Conservation (phyloP, 805 yeast species). For the Jamesozyma spencerorum region DNA sequence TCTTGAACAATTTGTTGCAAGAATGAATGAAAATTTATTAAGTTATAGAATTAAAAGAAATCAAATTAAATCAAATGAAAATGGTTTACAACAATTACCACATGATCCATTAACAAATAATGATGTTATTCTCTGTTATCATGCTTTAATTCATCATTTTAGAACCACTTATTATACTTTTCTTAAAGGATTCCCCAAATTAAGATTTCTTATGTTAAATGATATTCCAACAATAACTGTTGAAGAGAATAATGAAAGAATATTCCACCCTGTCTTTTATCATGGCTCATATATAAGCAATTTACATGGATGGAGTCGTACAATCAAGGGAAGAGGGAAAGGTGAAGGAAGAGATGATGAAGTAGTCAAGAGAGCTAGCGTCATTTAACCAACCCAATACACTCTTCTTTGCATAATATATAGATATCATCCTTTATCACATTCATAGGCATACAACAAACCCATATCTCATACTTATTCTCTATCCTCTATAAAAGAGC, state of each 20-base stretch:
- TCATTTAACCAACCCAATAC: slow-evolving; percentile 5
- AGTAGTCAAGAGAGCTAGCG: slow-evolving; percentile 17
- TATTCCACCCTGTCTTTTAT: slow-evolving; percentile 32
- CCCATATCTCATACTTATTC: too few relatives aligned
- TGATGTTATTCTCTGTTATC: slow-evolving; percentile 31
- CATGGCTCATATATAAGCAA: slow-evolving; percentile 28
- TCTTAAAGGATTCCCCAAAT: slow-evolving; percentile 25
- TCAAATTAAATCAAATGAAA: slow-evolving; percentile 11
- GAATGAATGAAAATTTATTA: slow-evolving; percentile 21
- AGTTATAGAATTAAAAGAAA: slow-evolving; percentile 18
- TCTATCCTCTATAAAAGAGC: too few relatives aligned
- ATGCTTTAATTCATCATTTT: slow-evolving; percentile 33
- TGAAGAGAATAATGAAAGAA: slow-evolving; percentile 22
- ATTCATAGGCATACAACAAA: too few relatives aligned
- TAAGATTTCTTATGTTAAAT: slow-evolving; percentile 33
- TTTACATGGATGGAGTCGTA: slow-evolving; percentile 21
- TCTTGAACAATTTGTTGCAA: slow-evolving; percentile 22
- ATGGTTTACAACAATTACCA: slow-evolving; percentile 15
- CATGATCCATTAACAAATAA: slow-evolving; percentile 25
- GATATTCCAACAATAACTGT: slow-evolving; percentile 32
- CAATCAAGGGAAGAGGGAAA: too few relatives aligned
- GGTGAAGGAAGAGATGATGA: slow-evolving; percentile 9
- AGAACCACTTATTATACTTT: slow-evolving; percentile 30
- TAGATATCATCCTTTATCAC: too few relatives aligned
- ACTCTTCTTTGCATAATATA: too few relatives aligned